Conservation (phyloP, 2,329 filamentous ascomycete species). For the Trichoderma sp. region DNA sequence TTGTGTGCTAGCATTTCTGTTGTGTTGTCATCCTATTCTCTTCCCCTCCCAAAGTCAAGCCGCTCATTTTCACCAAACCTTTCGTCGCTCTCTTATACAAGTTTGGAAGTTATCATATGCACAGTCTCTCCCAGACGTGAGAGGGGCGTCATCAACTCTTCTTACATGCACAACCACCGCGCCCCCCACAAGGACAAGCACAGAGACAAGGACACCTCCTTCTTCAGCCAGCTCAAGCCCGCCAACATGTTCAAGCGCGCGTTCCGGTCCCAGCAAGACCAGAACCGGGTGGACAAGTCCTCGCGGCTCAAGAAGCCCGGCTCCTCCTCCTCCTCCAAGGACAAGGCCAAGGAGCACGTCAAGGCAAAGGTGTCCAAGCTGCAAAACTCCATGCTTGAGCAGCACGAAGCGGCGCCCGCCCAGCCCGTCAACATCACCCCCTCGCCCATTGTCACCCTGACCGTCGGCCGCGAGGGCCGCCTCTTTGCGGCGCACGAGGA, state of each 20-base stretch:
- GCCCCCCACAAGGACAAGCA: not conserved
- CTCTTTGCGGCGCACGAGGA: constrained; percentile 96
- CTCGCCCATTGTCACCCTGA: constrained; percentile 81
- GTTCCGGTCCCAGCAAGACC: constrained; percentile 71
- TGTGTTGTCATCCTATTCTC: constrained; percentile 26
- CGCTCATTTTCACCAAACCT: constrained; percentile 46
- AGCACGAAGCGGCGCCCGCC: constrained; percentile 46
- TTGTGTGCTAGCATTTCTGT: constrained; percentile 31
- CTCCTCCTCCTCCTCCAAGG: constrained; percentile 52
- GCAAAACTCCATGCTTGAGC: constrained; percentile 75
- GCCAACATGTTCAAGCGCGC: constrained; percentile 87
- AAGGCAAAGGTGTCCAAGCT: constrained; percentile 78
- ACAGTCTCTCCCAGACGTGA: constrained; percentile 6
- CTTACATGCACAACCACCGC: constrained; percentile 6
- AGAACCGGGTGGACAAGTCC: constrained; percentile 78
- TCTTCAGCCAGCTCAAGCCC: constrained; percentile 34
- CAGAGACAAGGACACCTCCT: constrained; percentile 31
- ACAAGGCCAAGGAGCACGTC: constrained; percentile 64
- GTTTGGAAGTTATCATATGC: not conserved
- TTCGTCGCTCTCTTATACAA: constrained; percentile 54
- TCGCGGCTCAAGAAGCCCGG: constrained; percentile 70
- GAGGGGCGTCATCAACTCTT: constrained; percentile 1
- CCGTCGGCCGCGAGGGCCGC: constrained; percentile 80
- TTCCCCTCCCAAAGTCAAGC: constrained; percentile 39
- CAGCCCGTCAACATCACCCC: constrained; percentile 40